A percentile compares a stretch with the other conserved stretches of the same genome.
These are phyloP conservation scores for Eucalyptus melliodora DNA, from an alignment of 345 rosid species.

Conservation along the genomic window DNA sequence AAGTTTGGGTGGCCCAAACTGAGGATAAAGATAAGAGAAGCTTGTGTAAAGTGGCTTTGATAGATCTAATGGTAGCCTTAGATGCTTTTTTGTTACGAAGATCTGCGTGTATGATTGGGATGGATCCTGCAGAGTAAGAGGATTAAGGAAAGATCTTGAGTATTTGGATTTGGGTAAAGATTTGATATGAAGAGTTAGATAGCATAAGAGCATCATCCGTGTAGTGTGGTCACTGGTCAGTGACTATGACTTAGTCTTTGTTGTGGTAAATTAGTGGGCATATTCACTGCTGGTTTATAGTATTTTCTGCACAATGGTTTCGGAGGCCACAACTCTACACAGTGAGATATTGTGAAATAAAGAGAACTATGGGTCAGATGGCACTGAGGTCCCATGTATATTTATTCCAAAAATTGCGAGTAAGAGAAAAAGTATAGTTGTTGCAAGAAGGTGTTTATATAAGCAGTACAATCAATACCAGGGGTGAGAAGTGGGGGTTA, in stretches of 20 bases:
- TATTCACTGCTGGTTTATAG: neutral
- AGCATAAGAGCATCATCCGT: neutral
- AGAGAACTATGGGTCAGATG: neutral
- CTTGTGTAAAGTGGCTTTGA: neutral
- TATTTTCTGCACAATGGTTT: neutral
- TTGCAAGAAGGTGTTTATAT: neutral
- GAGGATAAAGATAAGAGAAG: neutral
- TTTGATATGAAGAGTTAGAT: neutral
- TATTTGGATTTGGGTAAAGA: neutral
- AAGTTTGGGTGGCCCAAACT: neutral
- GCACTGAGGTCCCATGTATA: neutral
- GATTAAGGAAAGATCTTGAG: neutral
- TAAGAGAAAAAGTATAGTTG: neutral
- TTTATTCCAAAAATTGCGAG: neutral
- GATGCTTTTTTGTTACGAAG: neutral
- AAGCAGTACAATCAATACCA: neutral
- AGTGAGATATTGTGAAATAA: neutral
- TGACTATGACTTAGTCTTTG: neutral
- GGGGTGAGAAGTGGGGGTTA: neutral
- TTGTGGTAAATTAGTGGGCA: neutral
- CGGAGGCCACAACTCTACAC: neutral
- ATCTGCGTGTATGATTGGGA: neutral
- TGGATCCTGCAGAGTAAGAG: neutral
- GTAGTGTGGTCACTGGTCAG: neutral
- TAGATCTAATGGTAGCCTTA: neutral